phyloP scores from a whole-genome alignment of 2,329 filamentous ascomycete species.

The Cladosporium sp. region DNA sequence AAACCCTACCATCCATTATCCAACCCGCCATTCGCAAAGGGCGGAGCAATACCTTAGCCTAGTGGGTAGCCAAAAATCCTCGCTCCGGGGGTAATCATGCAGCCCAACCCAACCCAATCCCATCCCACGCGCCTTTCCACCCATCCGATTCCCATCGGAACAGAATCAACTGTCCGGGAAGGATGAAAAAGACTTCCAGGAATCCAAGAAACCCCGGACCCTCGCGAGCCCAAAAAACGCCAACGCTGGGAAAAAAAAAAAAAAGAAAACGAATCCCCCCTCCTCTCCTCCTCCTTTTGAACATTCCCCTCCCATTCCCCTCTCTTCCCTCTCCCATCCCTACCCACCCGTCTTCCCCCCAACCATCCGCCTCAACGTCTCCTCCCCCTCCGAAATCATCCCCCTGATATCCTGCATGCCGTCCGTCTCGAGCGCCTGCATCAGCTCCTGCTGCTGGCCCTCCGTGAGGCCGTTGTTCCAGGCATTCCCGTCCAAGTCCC shows the following conservation, averaged over 20 bases:
- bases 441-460: slow-evolving; percentile 31
- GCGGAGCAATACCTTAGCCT: no score
- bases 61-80: no score
- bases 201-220: no score
- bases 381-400: slow-evolving; percentile 25
- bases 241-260: not conserved
- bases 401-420: slow-evolving; percentile 34
- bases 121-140: no score
- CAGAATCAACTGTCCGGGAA: no score
- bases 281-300: not conserved
- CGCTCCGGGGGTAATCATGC: no score
- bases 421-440: slow-evolving; percentile 32
- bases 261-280: not conserved
- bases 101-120: no score
- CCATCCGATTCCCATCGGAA: no score
- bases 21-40: no score
- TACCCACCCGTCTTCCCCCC: not conserved
- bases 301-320: not conserved
- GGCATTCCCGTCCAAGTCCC: slow-evolving; percentile 23
- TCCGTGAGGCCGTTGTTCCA: slow-evolving; percentile 30
- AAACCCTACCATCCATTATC: no score
- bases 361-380: not conserved
- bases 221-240: not conserved
- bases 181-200: no score
- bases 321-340: not conserved